Evolutionary conservation across 1,284 basidiomycete genomes (phyloP), one percentile per base, ranked within the genome.

Genomic region (Ceratobasidium sp.): DNA sequence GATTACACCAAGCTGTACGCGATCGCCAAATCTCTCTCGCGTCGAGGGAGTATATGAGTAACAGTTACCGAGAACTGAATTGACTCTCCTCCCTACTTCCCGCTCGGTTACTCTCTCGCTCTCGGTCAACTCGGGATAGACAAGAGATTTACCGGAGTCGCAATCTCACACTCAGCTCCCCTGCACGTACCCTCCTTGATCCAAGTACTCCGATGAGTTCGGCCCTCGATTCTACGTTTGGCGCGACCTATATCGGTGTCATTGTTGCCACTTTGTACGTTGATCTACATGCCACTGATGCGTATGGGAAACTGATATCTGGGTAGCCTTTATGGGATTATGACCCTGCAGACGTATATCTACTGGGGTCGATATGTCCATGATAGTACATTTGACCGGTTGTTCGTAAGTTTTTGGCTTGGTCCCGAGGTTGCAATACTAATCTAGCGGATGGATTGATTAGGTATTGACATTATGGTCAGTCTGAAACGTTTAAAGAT

Each of bases 271-370:
- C 58, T 5, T 74, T 74, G 69, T 74, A 63, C 26, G 71, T 68
- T 17, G n/a, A n/a, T 42, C 31, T 56, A n/a, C 56, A 45, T 61
- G 42, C 42, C 56, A 26, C 56, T 23, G 58, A 20, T 60, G 10
- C 13, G 3, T 15, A 45, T 45, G 33, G 35, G 7, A 31, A 37
- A 35, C 20, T 45, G 42, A 33, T n/a, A 31, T 20, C 35, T 61
- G 28, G 26, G 2, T 42, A 74, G 69, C 58, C 31, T 74, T 10
- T 74, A 74, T 33, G 69, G 69, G 7, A 74, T 74, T 31, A 39
- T 74, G 28, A 74, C 69, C 20, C 58, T 74, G 1, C 69, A 74
- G 60, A 74, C 69, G 2, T 74, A 74, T 31, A 74, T 51, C 31
- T 74, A 74, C 35, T 74, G 69, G 69, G 37, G 60, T 20, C 20